Base-by-base conservation (phyloP, 805 yeast genomes). In the Candida odintsovae region DNA sequence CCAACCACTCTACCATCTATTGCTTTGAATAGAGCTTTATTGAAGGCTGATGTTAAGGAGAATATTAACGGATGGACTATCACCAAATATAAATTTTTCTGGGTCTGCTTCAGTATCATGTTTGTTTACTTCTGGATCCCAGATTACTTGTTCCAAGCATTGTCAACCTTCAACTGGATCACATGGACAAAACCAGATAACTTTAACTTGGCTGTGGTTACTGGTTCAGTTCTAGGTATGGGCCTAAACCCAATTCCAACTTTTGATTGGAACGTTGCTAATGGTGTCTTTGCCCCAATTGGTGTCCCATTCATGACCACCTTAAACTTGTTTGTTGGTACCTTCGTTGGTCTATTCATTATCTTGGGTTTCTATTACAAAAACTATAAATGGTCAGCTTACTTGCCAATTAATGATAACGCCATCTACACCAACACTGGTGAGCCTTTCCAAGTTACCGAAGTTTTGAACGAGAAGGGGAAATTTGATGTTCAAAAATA, bases 161-260 rank as follows among this genome's bases (percentile, higher is more conserved):
- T 75, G 11, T 70, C 73, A 6, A 56, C 63, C 3, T 74, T 74
- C 62, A 70, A 71, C 53, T 80, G 85, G 86, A 69, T 76, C 53
- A 70, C 77, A 4, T 80, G 84, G 83, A 78, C 78, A 41, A 61
- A 64, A 5, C 83, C 82, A 13, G 49, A 70, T 35, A 77, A 76
- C 56, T 65, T 71, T 48, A 70, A 71, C 52, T 59, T 79, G 44
- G 76, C 77, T 15, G 55, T 61, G 8, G 59, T 79, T n/a, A 74
- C 81, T 12, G 83, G 85, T 23, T 57, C 67, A 15, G 46, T 52
- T 10, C 40, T 48, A 23, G 82, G 82, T 15, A 49, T 78, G 23
- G 83, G 83, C 10, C 48, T 77, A 40, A 78, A 77, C 56, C 83
- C 83, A 13, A 55, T 75, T 40, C 60, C 82, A 9, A 68, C 78